Evolutionary conservation across 345 rosid species (phyloP).

Genomic region (Mallotus nudiflorus): DNA sequence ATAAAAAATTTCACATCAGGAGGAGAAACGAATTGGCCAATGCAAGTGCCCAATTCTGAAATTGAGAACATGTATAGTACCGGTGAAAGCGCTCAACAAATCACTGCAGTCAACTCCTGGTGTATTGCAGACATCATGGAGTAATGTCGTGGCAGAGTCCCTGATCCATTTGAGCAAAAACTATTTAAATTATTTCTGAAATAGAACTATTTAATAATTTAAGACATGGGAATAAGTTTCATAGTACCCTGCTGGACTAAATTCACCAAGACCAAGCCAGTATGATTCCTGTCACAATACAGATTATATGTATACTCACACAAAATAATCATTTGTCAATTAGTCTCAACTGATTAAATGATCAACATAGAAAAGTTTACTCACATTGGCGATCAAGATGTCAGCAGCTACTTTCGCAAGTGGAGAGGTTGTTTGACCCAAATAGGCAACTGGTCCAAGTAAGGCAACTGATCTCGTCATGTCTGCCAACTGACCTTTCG

Average conservation of each 20-base stretch:
- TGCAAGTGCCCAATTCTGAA: constrained; percentile 1
- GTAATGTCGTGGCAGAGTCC: constrained; percentile 22
- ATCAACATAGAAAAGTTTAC: neutral
- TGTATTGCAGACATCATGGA: constrained; percentile 32
- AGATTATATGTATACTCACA: neutral
- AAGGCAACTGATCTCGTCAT: constrained; percentile 35
- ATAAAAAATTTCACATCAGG: neutral
- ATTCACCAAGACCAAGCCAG: constrained; percentile 39
- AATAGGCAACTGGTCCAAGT: constrained; percentile 39
- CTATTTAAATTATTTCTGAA: neutral
- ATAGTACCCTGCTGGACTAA: constrained; percentile 42
- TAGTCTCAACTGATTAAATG: neutral
- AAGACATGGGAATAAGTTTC: no score
- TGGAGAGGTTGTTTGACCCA: constrained; percentile 28
- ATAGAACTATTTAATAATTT: neutral
- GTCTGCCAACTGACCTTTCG: constrained; percentile 19
- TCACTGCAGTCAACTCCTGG: constrained; percentile 46
- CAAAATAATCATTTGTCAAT: neutral
- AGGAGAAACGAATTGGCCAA: neutral
- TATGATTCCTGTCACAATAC: constrained; percentile 34
- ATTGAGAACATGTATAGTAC: constrained; percentile 18
- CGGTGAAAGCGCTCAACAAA: constrained; percentile 44
- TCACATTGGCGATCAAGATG: constrained; percentile 29
- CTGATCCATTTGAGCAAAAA: constrained; percentile 19
- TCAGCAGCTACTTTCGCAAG: constrained; percentile 35